Conservation (phyloP, 805 yeast species). For the Wickerhamomyces subpelliculosus region DNA sequence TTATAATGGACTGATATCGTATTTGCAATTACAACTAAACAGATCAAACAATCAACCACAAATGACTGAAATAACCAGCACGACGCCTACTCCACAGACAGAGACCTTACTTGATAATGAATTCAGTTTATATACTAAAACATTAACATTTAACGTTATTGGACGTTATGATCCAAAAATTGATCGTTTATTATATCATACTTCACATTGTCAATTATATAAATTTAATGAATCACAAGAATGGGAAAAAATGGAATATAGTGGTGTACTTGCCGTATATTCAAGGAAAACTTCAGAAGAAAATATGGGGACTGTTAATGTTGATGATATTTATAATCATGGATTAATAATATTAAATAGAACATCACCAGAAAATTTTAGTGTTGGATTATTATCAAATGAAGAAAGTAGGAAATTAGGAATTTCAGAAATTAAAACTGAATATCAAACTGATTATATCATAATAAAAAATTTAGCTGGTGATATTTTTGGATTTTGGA, state of each 20-base stretch:
- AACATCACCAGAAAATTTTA: constrained; percentile 60
- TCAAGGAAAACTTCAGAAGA: constrained; percentile 27
- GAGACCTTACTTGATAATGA: constrained; percentile 4
- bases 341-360: constrained; percentile 69
- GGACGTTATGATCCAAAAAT: constrained; percentile 70
- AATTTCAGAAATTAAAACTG: constrained; percentile 50
- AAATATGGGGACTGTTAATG: constrained; percentile 28
- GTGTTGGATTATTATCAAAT: constrained; percentile 60
- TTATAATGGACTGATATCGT: too few relatives aligned
- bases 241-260: constrained; percentile 66
- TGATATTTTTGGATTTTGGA: constrained; percentile 74
- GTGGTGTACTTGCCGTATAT: constrained; percentile 65
- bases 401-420: constrained; percentile 33
- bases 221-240: constrained; percentile 50
- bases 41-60: not conserved
- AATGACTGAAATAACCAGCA: not conserved
- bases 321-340: constrained; percentile 41
- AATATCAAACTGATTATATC: constrained; percentile 60
- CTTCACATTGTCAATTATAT: constrained; percentile 69
- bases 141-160: constrained; percentile 69
- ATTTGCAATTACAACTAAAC: too few relatives aligned
- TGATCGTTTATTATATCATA: constrained; percentile 57
- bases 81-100: not conserved
- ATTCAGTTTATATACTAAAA: constrained; percentile 52
- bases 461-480: constrained; percentile 63